phyloP scores from a whole-genome alignment of 1,139 yeast species.

The Yamadazyma membranifaciens region DNA sequence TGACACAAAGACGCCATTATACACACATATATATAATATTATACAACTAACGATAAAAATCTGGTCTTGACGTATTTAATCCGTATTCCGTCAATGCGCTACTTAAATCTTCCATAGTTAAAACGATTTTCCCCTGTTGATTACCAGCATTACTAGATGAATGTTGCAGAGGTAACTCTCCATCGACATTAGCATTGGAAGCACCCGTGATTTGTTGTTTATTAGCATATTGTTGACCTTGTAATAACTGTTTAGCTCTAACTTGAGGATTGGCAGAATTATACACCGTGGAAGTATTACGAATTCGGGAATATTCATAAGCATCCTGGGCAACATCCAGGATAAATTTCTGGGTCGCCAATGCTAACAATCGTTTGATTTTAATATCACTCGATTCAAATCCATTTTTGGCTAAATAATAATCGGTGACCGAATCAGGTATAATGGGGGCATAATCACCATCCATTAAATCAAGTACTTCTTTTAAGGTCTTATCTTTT shows the following conservation, averaged over 20 bases:
- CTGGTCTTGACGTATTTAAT: constrained; percentile 85
- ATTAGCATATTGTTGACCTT: constrained; percentile 60
- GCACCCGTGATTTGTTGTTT: constrained; percentile 43
- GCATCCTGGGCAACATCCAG: constrained; percentile 97
- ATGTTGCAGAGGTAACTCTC: constrained; percentile 35
- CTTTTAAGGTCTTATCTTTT: constrained; percentile 84
- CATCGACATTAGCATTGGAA: constrained; percentile 36
- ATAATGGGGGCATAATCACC: constrained; percentile 90
- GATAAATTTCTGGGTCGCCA: constrained; percentile 94
- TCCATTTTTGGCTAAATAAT: constrained; percentile 85
- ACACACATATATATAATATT: constrained; percentile 2
- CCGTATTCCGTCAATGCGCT: constrained; percentile 93
- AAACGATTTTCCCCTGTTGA: constrained; percentile 71
- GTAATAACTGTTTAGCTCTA: constrained; percentile 74
- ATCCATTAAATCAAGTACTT: constrained; percentile 84
- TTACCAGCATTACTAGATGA: constrained; percentile 48
- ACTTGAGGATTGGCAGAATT: constrained; percentile 84
- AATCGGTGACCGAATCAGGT: constrained; percentile 98
- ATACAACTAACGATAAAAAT: constrained; percentile 56
- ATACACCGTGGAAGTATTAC: constrained; percentile 80
- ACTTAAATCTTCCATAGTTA: constrained; percentile 86
- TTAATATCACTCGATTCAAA: constrained; percentile 77
- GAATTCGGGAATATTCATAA: constrained; percentile 87
- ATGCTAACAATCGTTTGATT: constrained; percentile 80
- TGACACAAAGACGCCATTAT: too few relatives aligned